These are phyloP conservation scores for Sugiyamaella boreocaroliniensis DNA, from an alignment of 805 yeast genomes.

Conservation along the genomic window DNA sequence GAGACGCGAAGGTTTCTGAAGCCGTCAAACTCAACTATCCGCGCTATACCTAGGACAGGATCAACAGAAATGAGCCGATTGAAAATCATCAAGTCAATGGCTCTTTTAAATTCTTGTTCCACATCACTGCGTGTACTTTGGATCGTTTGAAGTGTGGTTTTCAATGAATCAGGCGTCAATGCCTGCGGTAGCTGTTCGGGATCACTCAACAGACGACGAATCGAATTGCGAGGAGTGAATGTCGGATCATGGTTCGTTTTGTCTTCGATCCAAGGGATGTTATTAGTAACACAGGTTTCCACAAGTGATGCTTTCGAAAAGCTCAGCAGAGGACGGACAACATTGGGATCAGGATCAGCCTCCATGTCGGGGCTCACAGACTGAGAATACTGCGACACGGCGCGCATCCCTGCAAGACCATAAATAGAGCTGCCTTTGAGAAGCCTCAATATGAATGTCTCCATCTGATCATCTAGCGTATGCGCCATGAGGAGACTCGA, in stretches of 20 bases:
- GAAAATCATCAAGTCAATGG: slow-evolving; percentile 10
- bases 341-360: slow-evolving; percentile 12
- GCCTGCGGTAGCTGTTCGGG: slow-evolving; percentile 8
- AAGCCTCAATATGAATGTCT: slow-evolving; percentile 57
- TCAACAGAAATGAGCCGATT: slow-evolving; percentile 9
- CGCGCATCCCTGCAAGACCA: slow-evolving; percentile 55
- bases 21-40: slow-evolving; percentile 1
- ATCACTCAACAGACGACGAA: slow-evolving; percentile 33
- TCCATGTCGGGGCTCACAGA: not conserved
- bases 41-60: slow-evolving; percentile 4
- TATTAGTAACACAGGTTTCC: slow-evolving; percentile 37
- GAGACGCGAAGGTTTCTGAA: slow-evolving; percentile 5
- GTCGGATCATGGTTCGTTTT: slow-evolving; percentile 48
- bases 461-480: slow-evolving; percentile 64
- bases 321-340: slow-evolving; percentile 49
- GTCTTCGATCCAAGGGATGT: slow-evolving; percentile 64
- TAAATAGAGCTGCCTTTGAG: slow-evolving; percentile 39
- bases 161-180: slow-evolving; percentile 7
- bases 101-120: slow-evolving; percentile 17
- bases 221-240: slow-evolving; percentile 52
- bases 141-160: slow-evolving; percentile 13
- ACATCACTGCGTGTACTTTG: slow-evolving; percentile 15
- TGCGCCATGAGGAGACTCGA: slow-evolving; percentile 54
- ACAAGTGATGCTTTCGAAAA: slow-evolving; percentile 41
- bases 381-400: slow-evolving; percentile 23